Evolutionary conservation across 179 eudicot species (phyloP), one percentile per base, ranked within the genome.

Genomic region (Kewa caespitosa): DNA sequence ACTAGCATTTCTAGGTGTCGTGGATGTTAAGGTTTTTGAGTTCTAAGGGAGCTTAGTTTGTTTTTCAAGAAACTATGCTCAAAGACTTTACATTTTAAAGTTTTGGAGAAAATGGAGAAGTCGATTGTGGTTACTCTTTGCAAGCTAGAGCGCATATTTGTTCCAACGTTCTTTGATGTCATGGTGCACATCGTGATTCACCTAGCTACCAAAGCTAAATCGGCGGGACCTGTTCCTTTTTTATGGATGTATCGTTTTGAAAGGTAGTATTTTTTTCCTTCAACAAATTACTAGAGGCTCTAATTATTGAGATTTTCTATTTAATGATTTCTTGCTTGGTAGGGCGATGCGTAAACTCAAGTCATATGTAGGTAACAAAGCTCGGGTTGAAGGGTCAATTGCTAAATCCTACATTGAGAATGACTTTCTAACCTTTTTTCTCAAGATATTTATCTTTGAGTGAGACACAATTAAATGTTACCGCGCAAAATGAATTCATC

Each of bases 101-200:
- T 13, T 1, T 27, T 75, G 36, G 41, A 48, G 30, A 28, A 67
- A 67, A 75, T 66, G 65, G 78, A 74, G 9, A 30, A 38, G 23
- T 37, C 27, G 28, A 75, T 66, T 7, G 54, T 8, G 8, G 14
- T 48, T 4, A 75, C 72, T 4, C 37, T 75, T 1, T 75, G 52
- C 20, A 64, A 64, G 63, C 25, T 60, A 2, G 63, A 67, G 28
- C 65, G 57, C 25, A 55, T 76, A 2, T 81, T 81, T 23, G 32
- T 75, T 20, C 74, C 69, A 0, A 34, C 52, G 8, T 72, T 72
- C 50, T 74, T 79, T 79, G 82, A 74, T 69, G 38, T 79, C 8
- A 79, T 74, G 82, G 64, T 70, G 15, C 55, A 81, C 36, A 67
- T 81, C 36, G 15, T 34, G 13, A 8, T 75, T 18, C 80, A 76